Percentiles rank a stretch among this genome's conserved stretches.
Conservation (phyloP, 2,329 filamentous ascomycete species). For the Juglanconis sp. region DNA sequence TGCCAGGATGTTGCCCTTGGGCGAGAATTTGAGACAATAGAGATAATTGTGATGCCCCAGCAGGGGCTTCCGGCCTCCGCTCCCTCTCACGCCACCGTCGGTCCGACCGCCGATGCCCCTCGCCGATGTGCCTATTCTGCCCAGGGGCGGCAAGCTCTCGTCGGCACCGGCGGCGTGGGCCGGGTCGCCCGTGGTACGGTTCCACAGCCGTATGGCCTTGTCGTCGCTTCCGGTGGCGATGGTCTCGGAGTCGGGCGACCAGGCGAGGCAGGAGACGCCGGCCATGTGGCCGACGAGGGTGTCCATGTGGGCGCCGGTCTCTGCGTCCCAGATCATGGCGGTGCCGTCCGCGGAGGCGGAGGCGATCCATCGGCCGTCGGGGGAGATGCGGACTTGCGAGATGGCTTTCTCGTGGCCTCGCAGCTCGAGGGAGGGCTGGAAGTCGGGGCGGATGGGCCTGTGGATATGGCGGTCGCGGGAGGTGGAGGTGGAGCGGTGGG, state of each 20-base stretch:
- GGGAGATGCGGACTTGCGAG: constrained; percentile 85
- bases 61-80: constrained; percentile 52
- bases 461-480: constrained; percentile 28
- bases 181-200: constrained; percentile 57
- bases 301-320: constrained; percentile 75
- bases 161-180: constrained; percentile 28
- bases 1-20: constrained; percentile 94
- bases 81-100: constrained; percentile 15
- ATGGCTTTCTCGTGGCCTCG: constrained; percentile 76
- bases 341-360: constrained; percentile 87
- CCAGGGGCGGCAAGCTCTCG: constrained; percentile 15
- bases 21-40: constrained; percentile 91
- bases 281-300: constrained; percentile 92
- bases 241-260: constrained; percentile 84
- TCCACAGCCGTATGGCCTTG: constrained; percentile 93
- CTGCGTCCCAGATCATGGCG: constrained; percentile 85
- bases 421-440: constrained; percentile 67
- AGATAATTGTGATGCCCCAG: constrained; percentile 95
- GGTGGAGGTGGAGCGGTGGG: constrained; percentile 15
- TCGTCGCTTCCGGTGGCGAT: constrained; percentile 92
- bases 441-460: constrained; percentile 60
- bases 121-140: constrained; percentile 16
- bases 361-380: constrained; percentile 84
- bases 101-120: constrained; percentile 13
- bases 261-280: constrained; percentile 88